A percentile compares a stretch with the other conserved stretches of the same genome.
These are phyloP conservation scores for Phytophthora pistaciae DNA, from an alignment of 352 stramenopile genomes.

Conservation along the genomic window DNA sequence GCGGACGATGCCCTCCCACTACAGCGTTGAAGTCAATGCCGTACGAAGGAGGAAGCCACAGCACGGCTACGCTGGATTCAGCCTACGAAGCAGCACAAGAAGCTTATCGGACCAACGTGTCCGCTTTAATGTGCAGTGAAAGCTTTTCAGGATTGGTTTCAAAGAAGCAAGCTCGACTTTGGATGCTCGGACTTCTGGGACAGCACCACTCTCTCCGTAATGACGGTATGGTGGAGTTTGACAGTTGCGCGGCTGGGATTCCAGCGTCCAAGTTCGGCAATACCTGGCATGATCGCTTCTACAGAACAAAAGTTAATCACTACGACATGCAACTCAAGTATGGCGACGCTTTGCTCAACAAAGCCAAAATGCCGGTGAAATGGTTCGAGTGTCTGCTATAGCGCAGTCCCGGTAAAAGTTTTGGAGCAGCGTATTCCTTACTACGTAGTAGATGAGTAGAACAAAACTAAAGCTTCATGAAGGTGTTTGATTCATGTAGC, in stretches of 20 bases:
- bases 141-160: constrained; percentile 30
- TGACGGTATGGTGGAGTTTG: constrained; percentile 46
- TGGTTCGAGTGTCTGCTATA: constrained; percentile 43
- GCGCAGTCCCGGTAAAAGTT: not conserved
- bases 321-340: constrained; percentile 41
- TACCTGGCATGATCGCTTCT: constrained; percentile 30
- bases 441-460: no score
- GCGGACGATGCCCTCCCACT: constrained; percentile 19
- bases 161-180: constrained; percentile 4
- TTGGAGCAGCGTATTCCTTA: not conserved
- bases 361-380: constrained; percentile 37
- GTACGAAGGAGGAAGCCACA: constrained; percentile 29
- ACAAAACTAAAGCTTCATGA: no score
- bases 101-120: constrained; percentile 31
- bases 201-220: constrained; percentile 5
- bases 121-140: constrained; percentile 33
- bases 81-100: constrained; percentile 26
- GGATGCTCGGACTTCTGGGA: constrained; percentile 21
- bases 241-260: constrained; percentile 36
- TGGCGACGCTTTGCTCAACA: constrained; percentile 39
- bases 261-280: constrained; percentile 32
- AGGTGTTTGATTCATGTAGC: no score
- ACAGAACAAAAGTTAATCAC: constrained; percentile 46
- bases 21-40: constrained; percentile 29
- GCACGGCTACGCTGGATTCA: constrained; percentile 8